Evolutionary conservation across 345 rosid genomes (phyloP).

Genomic region (Heritiera fomes): DNA sequence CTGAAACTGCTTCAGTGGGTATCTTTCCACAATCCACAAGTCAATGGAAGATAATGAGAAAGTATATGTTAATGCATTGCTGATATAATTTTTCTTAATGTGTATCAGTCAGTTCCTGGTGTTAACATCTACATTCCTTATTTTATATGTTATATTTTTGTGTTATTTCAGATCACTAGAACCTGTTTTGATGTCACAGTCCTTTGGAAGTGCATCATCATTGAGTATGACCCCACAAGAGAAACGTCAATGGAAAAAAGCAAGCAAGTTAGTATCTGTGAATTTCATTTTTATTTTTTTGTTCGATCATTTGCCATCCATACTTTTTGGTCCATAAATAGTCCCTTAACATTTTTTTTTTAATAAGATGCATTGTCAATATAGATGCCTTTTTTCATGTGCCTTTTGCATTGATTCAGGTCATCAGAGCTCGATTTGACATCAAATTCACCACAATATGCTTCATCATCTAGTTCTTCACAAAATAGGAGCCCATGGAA

Average conservation of each 20-base stretch:
- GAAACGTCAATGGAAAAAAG: slow-evolving; percentile 39
- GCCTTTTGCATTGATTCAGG: slow-evolving; percentile 39
- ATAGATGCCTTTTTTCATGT: slow-evolving; percentile 4
- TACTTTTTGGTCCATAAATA: slow-evolving; percentile 7
- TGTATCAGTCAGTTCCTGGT: not conserved
- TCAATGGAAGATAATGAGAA: slow-evolving; percentile 48
- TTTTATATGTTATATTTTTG: not conserved
- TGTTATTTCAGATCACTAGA: not conserved
- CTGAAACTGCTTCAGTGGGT: slow-evolving; percentile 34
- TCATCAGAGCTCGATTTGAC: slow-evolving; percentile 41
- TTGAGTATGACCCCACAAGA: slow-evolving; percentile 31
- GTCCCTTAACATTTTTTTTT: not conserved
- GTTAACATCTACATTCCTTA: not conserved
- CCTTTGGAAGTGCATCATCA: slow-evolving; percentile 28
- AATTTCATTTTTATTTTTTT: slow-evolving; percentile 6
- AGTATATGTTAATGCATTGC: slow-evolving; percentile 22
- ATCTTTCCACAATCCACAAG: slow-evolving; percentile 41
- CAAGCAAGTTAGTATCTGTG: slow-evolving; percentile 50
- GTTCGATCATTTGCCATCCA: not conserved
- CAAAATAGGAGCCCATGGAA: slow-evolving; percentile 44
- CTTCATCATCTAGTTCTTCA: slow-evolving; percentile 36
- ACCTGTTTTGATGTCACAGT: slow-evolving; percentile 9
- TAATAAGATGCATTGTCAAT: slow-evolving; percentile 7
- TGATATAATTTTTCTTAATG: slow-evolving; percentile 25
- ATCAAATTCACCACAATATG: slow-evolving; percentile 37